Evolutionary conservation across 2,329 filamentous ascomycete species (phyloP), one percentile per base, ranked within the genome.

Genomic region (Fusarium aywerte): DNA sequence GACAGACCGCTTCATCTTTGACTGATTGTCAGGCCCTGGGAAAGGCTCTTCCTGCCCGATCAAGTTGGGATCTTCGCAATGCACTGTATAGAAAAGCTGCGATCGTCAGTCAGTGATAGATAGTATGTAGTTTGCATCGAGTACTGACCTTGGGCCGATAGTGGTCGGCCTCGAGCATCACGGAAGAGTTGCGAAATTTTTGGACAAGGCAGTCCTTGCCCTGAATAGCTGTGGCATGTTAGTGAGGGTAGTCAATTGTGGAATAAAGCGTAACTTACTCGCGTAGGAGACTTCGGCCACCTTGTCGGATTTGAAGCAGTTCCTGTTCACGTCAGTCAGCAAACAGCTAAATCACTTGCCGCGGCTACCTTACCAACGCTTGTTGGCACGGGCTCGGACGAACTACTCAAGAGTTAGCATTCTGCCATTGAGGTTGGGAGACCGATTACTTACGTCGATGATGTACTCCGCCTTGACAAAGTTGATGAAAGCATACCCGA

Each of bases 401-500:
- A 95, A 93, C 89, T 92, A 75, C n/a, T 18, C 12, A 9, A 15
- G 9, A 9, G 63, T 77, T 47, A 77, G 72, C 20, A 40, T 27
- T 16, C 5, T 16, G 16, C 8, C 10, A 44, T 7, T 8, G 5
- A n/a, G 15, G 8, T 23, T 3, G 3, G 18, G 15, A n/a, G 16
- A 7, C 15, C 2, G 25, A 25, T 5, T 32, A 79, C 86, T 77
- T 71, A 91, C 90, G 66, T 89, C 83, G 53, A 93, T 87, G 61
- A 96, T 93, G 76, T 92, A 88, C 61, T 90, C 81, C 0, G 92
- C 88, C 87, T 92, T 62, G 12, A 31, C 59, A 47, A 98, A 97
- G 79, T 99, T 97, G 80, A 99, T 93, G 79, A 98, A 99, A 0
- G 93, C 95, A 78, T 98, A 98, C 43, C 96, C 96, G 59, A 98